A percentile compares a stretch with the other conserved stretches of the same genome.
Conservation (phyloP, 345 rosid genomes). For the Heritiera fomes region DNA sequence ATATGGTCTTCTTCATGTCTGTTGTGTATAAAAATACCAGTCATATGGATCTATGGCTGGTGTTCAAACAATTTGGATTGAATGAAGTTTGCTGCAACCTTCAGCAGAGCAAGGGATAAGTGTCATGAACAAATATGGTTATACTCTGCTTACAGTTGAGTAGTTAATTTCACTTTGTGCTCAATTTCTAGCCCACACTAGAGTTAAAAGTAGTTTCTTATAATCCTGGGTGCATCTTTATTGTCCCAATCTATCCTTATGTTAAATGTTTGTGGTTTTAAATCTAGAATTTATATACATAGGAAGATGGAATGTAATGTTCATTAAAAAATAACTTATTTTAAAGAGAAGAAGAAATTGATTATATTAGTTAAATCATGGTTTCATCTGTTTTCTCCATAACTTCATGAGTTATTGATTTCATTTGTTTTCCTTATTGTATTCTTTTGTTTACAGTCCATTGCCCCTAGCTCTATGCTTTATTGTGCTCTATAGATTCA, state of each 20-base stretch:
- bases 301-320: not conserved
- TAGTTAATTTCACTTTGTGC: not conserved
- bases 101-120: not conserved
- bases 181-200: not conserved
- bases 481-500: not conserved
- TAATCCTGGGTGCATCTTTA: not conserved
- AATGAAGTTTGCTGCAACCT: not conserved
- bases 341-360: not conserved
- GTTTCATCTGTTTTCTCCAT: not conserved
- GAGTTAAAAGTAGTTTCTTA: not conserved
- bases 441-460: not conserved
- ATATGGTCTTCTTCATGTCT: not conserved
- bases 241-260: not conserved
- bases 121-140: not conserved
- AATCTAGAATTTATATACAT: not conserved
- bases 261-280: not conserved
- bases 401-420: not conserved
- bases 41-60: not conserved
- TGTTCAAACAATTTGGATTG: not conserved
- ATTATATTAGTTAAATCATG: not conserved
- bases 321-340: not conserved
- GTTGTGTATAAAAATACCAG: not conserved
- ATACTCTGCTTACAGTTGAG: not conserved
- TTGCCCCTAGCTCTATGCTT: not conserved
- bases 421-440: not conserved